Conservation (phyloP, 2,329 filamentous ascomycete genomes). For the Ophiognomonia clavigignenti-juglandacearum region DNA sequence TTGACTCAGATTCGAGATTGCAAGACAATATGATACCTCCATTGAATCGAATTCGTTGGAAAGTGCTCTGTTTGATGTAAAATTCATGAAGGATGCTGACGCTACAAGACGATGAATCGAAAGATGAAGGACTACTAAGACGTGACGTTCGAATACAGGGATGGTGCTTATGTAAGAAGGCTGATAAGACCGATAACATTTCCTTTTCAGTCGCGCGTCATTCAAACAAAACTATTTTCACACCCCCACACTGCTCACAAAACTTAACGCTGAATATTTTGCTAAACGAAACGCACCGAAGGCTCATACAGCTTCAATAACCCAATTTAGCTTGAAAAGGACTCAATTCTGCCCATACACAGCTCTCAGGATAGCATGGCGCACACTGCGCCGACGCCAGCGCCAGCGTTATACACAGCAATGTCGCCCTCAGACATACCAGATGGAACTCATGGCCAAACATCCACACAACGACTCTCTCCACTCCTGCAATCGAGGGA, state of each 20-base stretch:
- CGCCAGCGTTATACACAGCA: constrained; percentile 9
- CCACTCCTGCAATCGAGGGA: constrained; percentile 55
- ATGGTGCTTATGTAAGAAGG: no score
- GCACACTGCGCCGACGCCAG: constrained; percentile 14
- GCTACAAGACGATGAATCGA: background rate
- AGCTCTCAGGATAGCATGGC: constrained; percentile 11
- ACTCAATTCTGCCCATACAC: background rate
- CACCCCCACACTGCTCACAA: no score
- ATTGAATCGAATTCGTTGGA: no score
- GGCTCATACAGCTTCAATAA: constrained; percentile 1
- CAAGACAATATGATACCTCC: background rate
- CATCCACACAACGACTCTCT: constrained; percentile 11
- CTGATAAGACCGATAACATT: no score
- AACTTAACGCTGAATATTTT: no score
- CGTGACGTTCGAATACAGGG: background rate
- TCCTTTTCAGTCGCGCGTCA: no score
- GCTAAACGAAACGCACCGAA: no score
- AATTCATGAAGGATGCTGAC: background rate
- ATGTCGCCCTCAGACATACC: constrained; percentile 14
- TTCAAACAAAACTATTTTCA: no score
- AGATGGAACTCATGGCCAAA: constrained; percentile 5
- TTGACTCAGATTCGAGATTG: background rate
- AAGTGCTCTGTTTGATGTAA: no score
- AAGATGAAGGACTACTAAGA: background rate
- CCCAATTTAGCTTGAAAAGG: background rate